A percentile compares a stretch with the other conserved stretches of the same genome.
phyloP scores from a whole-genome alignment of 1,284 basidiomycete genomes.

The Inonotus obliquus region DNA sequence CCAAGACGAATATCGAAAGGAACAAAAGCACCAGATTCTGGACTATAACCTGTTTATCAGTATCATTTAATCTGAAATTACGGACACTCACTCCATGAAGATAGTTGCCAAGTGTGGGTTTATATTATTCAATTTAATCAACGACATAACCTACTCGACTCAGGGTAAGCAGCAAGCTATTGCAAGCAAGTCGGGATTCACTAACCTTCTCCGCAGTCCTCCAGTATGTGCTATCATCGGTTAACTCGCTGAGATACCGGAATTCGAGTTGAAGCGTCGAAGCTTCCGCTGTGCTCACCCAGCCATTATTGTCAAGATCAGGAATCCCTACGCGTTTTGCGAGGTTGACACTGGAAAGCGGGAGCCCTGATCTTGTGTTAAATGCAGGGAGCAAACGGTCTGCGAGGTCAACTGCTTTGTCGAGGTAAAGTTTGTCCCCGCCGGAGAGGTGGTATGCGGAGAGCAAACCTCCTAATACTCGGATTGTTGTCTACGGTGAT shows the following conservation, averaged over 20 bases:
- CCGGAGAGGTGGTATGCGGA: conserved; percentile 76
- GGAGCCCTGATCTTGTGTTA: conserved; percentile 77
- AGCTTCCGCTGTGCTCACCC: conserved; percentile 82
- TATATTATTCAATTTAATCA: conserved; percentile 59
- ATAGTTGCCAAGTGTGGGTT: conserved; percentile 80
- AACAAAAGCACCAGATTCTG: conserved; percentile 64
- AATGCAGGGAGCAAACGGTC: conserved; percentile 86
- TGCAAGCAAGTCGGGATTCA: not conserved
- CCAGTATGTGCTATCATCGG: conserved; percentile 79
- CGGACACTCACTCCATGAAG: conserved; percentile 63
- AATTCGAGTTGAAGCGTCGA: conserved; percentile 87
- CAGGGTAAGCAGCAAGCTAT: not conserved
- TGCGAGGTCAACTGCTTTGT: conserved; percentile 75
- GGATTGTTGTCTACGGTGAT: conserved; percentile 62
- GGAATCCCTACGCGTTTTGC: conserved; percentile 57
- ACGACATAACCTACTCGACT: conserved; percentile 58
- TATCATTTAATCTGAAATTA: not conserved
- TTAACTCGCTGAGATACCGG: conserved; percentile 81
- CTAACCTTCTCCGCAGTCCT: conserved; percentile 70
- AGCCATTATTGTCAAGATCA: conserved; percentile 59
- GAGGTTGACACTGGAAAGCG: conserved; percentile 78
- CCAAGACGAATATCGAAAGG: conserved; percentile 83
- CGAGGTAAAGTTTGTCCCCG: conserved; percentile 65
- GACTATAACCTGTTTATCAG: conserved; percentile 35
- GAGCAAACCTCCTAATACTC: conserved; percentile 78